Evolutionary conservation across 2,329 filamentous ascomycete species (phyloP), one percentile per base, ranked within the genome.

Genomic region (Ceratocystis huliohia): DNA sequence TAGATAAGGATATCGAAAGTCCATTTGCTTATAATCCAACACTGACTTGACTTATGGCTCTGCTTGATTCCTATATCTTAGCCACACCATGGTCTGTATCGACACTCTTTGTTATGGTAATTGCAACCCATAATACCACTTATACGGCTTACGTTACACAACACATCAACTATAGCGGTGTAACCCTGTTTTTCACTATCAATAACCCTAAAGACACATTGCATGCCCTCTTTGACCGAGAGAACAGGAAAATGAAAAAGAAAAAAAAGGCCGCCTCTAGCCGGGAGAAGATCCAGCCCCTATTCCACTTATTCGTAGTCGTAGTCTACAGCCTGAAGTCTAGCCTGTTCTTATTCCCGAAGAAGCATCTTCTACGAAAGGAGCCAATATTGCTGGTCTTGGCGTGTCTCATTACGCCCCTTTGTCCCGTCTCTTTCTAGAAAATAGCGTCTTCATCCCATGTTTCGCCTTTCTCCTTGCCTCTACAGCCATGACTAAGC

Each of bases 401-500:
- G 56, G 56, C 28, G 33, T 8, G 56, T 59, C 56, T 59, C 30
- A 33, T n/a, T 37, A n/a, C n/a, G 5, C 15, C 17, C 56, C 56
- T n/a, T 59, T 30, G 28, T 37, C 28, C 10, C 22, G 48, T 25
- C 28, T n/a, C 13, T 30, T 59, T 59, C 28, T 37, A 59, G 56
- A 59, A 57, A 59, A 33, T 59, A 7, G 56, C 56, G 28, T 28
- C 56, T 41, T 59, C 28, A 17, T 59, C 56, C n/a, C 56, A 59
- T 59, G 56, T 59, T 50, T 50, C 48, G 48, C 48, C 48, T 22
- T 53, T 22, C 25, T 37, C 56, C 56, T n/a, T 59, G 56, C 20
- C 33, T 5, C 17, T 20, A 48, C 48, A 20, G 17, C 5, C n/a
- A 22, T 50, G 48, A 50, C 48, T 25, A 50, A 50, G 48, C 48